Base-by-base conservation (phyloP, 1,284 basidiomycete species). In the Meira miltonrushii region DNA sequence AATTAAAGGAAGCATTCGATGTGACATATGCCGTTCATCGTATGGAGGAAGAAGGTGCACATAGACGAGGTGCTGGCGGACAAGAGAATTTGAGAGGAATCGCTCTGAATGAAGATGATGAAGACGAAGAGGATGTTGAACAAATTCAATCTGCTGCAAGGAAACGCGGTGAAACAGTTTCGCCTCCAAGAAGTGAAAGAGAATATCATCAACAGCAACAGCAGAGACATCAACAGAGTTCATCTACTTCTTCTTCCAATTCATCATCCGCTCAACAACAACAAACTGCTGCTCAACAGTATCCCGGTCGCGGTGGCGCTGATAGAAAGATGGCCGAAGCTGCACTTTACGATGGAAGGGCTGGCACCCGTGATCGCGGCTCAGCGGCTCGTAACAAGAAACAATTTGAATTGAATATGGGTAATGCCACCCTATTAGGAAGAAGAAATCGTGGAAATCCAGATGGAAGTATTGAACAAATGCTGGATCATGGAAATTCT, bases 21-120 rank as follows among this genome's bases (percentile, higher is more conserved):
- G 88, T 99, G 69, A 96, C 95, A 0, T 98, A 98, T 79, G 95
- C 95, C 11, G 94, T 98, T 0, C 95, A 98, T 80, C 87, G 95
- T 19, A 96, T 96, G 91, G 94, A 97, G 78, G 95, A 99, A 79
- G 95, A 99, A 80, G 92, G 92, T 23, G 88, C 89, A 0, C 59
- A 67, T 28, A 86, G 23, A 85, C 84, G 44, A 79, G 80, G 46
- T 17, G 61, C 84, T 85, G 59, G 83, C 5, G 80, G 77, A 19
- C 41, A 41, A 53, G 65, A 63, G 21, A 63, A 64, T 19, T 81
- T 97, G 25, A 83, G 83, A 19, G 89, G 88, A 15, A 84, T 98
- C 66, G 96, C 97, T 79, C 93, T 96, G 76, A 92, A 93, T 65
- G 92, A 93, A 52, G 70, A 82, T 79, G 62, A 85, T 81, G 75